Evolutionary conservation across 805 yeast genomes (phyloP), one percentile per base, ranked within the genome.

Genomic region (Saccharomycopsis oosterbeekiorum): DNA sequence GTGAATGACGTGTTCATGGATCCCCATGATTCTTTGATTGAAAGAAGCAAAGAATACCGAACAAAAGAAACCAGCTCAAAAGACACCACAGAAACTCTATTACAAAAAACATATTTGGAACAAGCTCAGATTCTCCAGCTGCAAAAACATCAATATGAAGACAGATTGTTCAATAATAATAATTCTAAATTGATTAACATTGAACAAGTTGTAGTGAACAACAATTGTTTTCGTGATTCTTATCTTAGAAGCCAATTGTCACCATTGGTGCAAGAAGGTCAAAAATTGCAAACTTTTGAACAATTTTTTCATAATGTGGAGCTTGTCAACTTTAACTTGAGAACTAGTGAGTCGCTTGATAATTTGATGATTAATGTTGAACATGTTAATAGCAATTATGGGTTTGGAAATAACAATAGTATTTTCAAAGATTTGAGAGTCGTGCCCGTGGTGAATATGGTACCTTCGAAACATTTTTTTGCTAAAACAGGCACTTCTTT

Each of bases 401-500:
- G 29, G 14, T 40, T 19, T 37, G 34, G 29, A 36, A 39, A 19
- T 19, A 36, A 34, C 14, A 36, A 39, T n/a, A 36, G 56, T 37
- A 37, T 39, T 3, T 56, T 26, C 34, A 56, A 34, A 6, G 58
- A 51, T 50, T 43, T 60, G 43, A 53, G n/a, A 36, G 41, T 59
- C 4, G 58, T 60, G 1, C 66, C 66, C 12, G 43, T 64, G 14
- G 59, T 75, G 14, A 69, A 72, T 41, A 57, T 76, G 11, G 47
- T 65, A 4, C 92, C 93, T 0, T 80, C 80, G 3, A 89, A 89
- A 67, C 80, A 81, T 66, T 87, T 91, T 67, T 79, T 81, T 63
- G 92, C 96, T 59, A 88, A 88, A 67, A 89, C 97, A 0, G 99
- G 99, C 3, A 94, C 98, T 1, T 92, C 91, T 71, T 82, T 94